Evolutionary conservation across 2,329 filamentous ascomycete species (phyloP).

Genomic region (Calonectria leucothoes): DNA sequence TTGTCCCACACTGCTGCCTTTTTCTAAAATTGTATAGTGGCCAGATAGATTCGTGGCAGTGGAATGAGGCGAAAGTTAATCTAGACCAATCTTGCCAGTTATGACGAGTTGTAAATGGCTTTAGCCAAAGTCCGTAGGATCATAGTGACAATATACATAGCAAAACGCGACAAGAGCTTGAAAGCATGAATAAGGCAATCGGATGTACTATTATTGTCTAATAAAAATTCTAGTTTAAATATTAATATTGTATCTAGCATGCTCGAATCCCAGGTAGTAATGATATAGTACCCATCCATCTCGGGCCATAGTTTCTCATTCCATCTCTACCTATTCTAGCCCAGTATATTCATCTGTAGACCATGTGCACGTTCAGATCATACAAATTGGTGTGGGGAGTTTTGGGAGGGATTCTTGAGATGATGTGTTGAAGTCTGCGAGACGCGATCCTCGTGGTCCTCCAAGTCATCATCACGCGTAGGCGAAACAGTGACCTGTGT

Average conservation of each 20-base stretch:
- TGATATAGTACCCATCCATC: background rate
- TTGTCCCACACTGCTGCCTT: background rate
- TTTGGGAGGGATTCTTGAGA: conserved; percentile 18
- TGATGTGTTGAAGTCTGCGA: conserved; percentile 37
- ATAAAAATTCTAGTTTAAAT: background rate
- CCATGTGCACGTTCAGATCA: background rate
- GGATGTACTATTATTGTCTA: background rate
- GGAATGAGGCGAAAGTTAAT: background rate
- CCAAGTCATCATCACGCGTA: conserved; percentile 16
- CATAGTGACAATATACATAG: background rate
- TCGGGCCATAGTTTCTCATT: background rate
- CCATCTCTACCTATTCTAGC: background rate
- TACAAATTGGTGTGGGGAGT: background rate
- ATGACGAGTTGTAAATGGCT: background rate
- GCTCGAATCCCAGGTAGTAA: background rate
- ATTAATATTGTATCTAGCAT: background rate
- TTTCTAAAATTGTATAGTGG: background rate
- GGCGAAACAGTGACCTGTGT: conserved; percentile 33
- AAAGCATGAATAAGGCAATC: background rate
- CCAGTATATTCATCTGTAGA: background rate
- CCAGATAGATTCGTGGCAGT: background rate
- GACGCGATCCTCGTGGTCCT: conserved; percentile 31
- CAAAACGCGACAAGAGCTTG: background rate
- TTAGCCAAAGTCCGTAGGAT: background rate
- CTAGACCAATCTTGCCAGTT: background rate